Base-by-base conservation (phyloP, 2,329 filamentous ascomycete species). In the Paracamarosporium sp. region DNA sequence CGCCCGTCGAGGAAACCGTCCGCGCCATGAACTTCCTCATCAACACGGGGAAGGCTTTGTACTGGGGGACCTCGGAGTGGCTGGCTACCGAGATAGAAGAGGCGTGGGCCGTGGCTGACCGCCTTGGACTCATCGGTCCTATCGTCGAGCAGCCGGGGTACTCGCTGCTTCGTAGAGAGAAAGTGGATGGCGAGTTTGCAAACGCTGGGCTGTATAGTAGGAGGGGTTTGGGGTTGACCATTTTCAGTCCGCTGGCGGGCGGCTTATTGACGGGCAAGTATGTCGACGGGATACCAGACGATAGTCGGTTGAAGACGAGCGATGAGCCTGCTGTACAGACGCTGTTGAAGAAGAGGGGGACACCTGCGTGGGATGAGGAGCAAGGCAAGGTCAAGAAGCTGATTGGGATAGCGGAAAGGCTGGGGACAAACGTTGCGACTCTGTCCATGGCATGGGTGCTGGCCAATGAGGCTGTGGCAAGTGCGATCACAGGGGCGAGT, bases 21-120 rank as follows among this genome's bases (percentile, higher is more conserved):
- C 85, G 88, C 52, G 87, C 85, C 52, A 90, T 91, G 79, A 90
- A 90, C 79, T 82, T 90, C 73, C 76, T 91, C 52, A 90, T 91
- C 71, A 80, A 87, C 73, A 82, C 81, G 0, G 88, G 88, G 63
- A 87, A 90, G 77, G 85, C 86, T 2, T 85, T 91, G 62, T 88
- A 88, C 78, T 88, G 85, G 85, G 85, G 86, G 47, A 88, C 86
- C 0, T 83, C 80, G 0, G 85, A 88, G 68, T 88, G 86, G 85
- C 78, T 76, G 28, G 83, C 85, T 5, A 72, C 73, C n/a, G 83
- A 88, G 72, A 87, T 88, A 70, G 81, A 79, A 57, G 84, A 87
- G 71, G 86, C 86, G 2, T 75, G 77, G 44, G 83, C 86, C 67
- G 86, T 88, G 62, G 81, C 80, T 52, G 84, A 87, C 71, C 83